Base-by-base conservation (phyloP, 2,329 filamentous ascomycete species). In the Graphiopsis chlorocephala region DNA sequence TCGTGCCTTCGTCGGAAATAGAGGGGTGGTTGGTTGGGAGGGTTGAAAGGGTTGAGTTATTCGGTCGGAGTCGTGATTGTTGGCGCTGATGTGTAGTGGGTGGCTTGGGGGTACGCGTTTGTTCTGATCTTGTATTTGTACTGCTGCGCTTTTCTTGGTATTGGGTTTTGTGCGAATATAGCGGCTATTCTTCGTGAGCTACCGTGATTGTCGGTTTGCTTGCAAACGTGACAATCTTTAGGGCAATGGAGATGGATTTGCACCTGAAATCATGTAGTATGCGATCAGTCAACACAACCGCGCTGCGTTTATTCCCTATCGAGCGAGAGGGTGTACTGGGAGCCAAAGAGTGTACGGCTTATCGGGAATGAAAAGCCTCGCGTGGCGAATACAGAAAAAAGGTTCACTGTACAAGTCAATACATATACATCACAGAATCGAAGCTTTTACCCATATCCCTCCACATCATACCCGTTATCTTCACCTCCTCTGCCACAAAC, bases 401-500 rank as follows among this genome's bases (percentile, higher is more conserved):
- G 15, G 15, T 26, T 58, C 33, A 58, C 14, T 42, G 33, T 58
- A 58, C 55, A 58, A 28, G 33, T 15, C 31, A 33, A 50, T 60
- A 60, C 35, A 60, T 28, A 60, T 60, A 60, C 57, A 60, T 15
- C 20, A 6, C 26, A 50, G 57, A 60, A 60, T 45, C 29, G 57
- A 60, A 60, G 6, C n/a, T 60, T 50, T 48, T 60, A 28, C 25
- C 38, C 55, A 45, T 42, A 17, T 12, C n/a, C 38, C 57, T 29
- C 29, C 57, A 12, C 3, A 1, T 53, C 50, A 20, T 12, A 4
- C 17, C 38, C 3, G 2, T 56, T 26, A 65, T 12, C 42, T 47
- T 70, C 56, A 66, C 56, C 63, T 60, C 20, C 17, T 31, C 8
- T n/a, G 17, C 64, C 52, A 66, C 42, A 66, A 14, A 6, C 48